These are phyloP conservation scores for Acacia concinna DNA, from an alignment of 331 rosid species.

Conservation along the genomic window DNA sequence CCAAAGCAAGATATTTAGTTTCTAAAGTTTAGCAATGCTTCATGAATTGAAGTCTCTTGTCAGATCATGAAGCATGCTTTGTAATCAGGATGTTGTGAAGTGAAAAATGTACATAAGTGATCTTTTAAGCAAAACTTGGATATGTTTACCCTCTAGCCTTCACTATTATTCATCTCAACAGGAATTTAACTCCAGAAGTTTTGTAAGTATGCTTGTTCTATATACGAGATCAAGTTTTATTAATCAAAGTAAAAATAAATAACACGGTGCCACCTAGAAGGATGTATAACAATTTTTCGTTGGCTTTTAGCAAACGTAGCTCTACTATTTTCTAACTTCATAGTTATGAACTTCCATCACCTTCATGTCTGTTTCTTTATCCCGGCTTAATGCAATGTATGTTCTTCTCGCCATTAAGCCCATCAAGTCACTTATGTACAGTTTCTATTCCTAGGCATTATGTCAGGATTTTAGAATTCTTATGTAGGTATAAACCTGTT, in stretches of 20 bases:
- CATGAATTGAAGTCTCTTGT: not conserved
- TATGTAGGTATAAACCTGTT: too few relatives aligned
- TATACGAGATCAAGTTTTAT: conserved; percentile 14
- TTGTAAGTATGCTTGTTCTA: not conserved
- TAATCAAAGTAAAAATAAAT: not conserved
- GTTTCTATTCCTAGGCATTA: not conserved
- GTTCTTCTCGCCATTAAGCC: not conserved
- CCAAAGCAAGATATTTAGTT: conserved; percentile 52
- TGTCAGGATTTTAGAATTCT: not conserved
- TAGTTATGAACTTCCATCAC: too few relatives aligned
- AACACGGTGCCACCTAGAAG: not conserved
- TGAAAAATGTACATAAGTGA: not conserved
- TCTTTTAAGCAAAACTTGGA: not conserved
- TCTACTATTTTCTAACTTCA: too few relatives aligned
- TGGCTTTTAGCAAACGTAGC: not conserved
- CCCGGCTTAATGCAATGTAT: conserved; percentile 30
- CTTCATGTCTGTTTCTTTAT: too few relatives aligned
- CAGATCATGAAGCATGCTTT: conserved; percentile 25
- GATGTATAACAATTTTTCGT: too few relatives aligned
- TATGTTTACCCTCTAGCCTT: not conserved
- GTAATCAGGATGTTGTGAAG: not conserved
- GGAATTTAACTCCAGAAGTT: not conserved
- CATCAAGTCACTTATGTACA: not conserved
- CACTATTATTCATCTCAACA: not conserved
- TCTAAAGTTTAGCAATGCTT: conserved; percentile 11